Conservation (phyloP, 2,329 filamentous ascomycete genomes). For the Diaporthe vaccinii region DNA sequence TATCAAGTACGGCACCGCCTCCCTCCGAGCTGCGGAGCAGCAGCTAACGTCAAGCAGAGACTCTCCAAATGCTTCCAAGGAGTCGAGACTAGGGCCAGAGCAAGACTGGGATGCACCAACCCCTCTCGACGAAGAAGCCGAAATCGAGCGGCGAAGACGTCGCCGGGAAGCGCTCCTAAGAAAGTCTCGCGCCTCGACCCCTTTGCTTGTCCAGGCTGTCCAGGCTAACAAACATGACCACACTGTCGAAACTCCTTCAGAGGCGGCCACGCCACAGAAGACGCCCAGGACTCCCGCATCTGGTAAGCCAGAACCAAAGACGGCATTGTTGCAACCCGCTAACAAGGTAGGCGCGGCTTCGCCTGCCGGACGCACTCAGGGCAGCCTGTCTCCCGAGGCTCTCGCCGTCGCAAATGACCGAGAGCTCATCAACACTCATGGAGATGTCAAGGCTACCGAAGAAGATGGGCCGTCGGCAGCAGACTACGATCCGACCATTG, state of each 20-base stretch:
- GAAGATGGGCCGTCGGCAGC: constrained; percentile 89
- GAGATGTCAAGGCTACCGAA: constrained; percentile 55
- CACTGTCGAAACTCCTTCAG: constrained; percentile 66
- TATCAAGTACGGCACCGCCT: constrained; percentile 52
- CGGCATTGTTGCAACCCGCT: background rate
- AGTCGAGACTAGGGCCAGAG: constrained; percentile 40
- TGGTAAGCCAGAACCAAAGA: constrained; percentile 52
- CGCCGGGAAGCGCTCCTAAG: constrained; percentile 87
- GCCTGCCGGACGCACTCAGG: constrained; percentile 55
- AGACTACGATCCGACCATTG: constrained; percentile 89
- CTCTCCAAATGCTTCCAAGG: constrained; percentile 15
- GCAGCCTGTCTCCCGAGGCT: constrained; percentile 68
- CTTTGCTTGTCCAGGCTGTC: constrained; percentile 81
- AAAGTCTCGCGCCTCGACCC: constrained; percentile 82
- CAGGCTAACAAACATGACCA: constrained; percentile 71
- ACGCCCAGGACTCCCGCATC: constrained; percentile 60
- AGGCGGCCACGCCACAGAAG: constrained; percentile 57
- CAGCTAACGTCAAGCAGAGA: constrained; percentile 34
- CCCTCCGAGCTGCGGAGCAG: background rate
- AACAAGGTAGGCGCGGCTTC: constrained; percentile 44
- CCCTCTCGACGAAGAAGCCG: constrained; percentile 82
- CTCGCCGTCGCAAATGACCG: constrained; percentile 77
- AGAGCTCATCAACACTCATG: constrained; percentile 74
- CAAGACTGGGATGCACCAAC: constrained; percentile 67
- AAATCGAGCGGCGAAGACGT: constrained; percentile 88